Evolutionary conservation across 768 basidiomycete genomes (phyloP).

Genomic region (Paxillus ammoniavirescens): DNA sequence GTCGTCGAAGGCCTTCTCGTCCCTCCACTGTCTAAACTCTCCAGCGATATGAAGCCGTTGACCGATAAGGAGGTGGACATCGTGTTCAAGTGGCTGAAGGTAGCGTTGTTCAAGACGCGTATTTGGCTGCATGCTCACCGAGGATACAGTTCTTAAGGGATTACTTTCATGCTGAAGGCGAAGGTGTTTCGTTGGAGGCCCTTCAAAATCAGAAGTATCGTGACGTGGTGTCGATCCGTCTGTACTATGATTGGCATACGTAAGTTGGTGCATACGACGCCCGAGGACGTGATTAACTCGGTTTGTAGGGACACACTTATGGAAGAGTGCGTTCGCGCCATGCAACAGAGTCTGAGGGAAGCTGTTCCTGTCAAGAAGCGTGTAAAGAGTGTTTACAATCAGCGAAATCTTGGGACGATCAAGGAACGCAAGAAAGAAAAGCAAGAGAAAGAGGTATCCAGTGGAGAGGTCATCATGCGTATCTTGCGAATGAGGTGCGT

Average conservation of each 20-base stretch:
- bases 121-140: background rate
- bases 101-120: conserved; percentile 21
- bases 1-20: conserved; percentile 87
- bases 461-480: conserved; percentile 88
- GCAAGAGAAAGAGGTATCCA: conserved; percentile 71
- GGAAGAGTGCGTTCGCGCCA: conserved; percentile 95
- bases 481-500: conserved; percentile 92
- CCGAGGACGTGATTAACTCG: conserved; percentile 5
- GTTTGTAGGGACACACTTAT: conserved; percentile 68
- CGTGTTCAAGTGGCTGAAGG: conserved; percentile 98
- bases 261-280: conserved; percentile 36
- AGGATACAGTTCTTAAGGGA: conserved; percentile 77
- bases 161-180: conserved; percentile 93
- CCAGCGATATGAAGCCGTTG: conserved; percentile 89
- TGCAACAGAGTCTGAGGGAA: conserved; percentile 81
- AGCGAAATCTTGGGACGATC: conserved; percentile 95
- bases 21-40: conserved; percentile 81
- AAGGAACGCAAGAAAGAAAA: conserved; percentile 89
- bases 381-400: conserved; percentile 88
- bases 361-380: conserved; percentile 81
- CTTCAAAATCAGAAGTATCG: conserved; percentile 95
- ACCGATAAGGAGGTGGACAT: conserved; percentile 97
- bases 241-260: conserved; percentile 98
- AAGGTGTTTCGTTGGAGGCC: conserved; percentile 81
- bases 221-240: conserved; percentile 81